Conservation (phyloP, 1,139 yeast genomes). For the Petasospora fabianii region DNA sequence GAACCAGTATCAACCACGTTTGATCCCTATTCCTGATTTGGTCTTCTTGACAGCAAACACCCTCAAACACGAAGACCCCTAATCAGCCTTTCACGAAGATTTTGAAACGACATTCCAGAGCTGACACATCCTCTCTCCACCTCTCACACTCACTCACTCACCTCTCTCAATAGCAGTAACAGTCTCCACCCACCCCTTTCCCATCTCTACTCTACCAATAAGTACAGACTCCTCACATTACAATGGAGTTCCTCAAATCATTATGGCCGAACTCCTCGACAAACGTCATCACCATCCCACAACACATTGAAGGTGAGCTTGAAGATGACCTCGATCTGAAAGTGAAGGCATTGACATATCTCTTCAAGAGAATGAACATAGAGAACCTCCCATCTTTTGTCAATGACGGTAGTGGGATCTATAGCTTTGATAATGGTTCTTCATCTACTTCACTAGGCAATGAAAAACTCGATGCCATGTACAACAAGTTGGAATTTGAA, state of each 20-base stretch:
- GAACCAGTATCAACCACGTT: no score
- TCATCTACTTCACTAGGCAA: slow-evolving; percentile 3
- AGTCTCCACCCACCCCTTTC: background rate
- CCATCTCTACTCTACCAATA: background rate
- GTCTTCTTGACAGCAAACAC: no score
- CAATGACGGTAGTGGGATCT: slow-evolving; percentile 20
- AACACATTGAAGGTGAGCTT: slow-evolving; percentile 41
- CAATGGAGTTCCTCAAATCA: slow-evolving; percentile 19
- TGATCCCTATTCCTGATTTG: no score
- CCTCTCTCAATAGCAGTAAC: no score
- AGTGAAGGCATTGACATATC: slow-evolving; percentile 51
- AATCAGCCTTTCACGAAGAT: no score
- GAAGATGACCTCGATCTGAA: slow-evolving; percentile 60
- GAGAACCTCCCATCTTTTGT: slow-evolving; percentile 42
- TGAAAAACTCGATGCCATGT: slow-evolving; percentile 47
- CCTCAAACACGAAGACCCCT: no score
- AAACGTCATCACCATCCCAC: slow-evolving; percentile 37
- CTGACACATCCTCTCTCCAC: no score
- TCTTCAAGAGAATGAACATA: slow-evolving; percentile 51
- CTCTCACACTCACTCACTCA: background rate
- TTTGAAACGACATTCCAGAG: no score
- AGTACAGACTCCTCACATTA: background rate
- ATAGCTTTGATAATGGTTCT: slow-evolving; percentile 9
- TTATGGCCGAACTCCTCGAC: slow-evolving; percentile 26
- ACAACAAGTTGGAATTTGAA: slow-evolving; percentile 45